phyloP scores from a whole-genome alignment of 148 eudicot species.

The Hydrangea macrophylla region DNA sequence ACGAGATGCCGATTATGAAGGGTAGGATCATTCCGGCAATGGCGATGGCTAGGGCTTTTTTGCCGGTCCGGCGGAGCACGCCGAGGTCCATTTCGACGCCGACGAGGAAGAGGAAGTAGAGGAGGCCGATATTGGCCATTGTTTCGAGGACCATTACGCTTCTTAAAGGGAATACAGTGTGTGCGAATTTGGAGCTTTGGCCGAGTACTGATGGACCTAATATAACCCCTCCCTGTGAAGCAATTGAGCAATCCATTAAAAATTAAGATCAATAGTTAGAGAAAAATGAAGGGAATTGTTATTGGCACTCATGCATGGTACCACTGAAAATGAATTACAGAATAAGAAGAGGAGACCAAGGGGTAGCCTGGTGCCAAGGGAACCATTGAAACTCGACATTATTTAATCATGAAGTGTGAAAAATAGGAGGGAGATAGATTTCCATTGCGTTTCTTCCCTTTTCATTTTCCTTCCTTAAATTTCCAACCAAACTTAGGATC shows the following conservation, averaged over 20 bases:
- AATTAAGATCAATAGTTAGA: background rate
- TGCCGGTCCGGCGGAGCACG: background rate
- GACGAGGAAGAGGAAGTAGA: constrained; percentile 14
- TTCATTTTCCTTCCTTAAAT: too few species aligned
- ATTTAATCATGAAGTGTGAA: too few species aligned
- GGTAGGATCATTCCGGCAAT: constrained; percentile 11
- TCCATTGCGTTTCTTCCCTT: too few species aligned
- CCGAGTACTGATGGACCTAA: constrained; percentile 14
- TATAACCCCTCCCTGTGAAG: background rate
- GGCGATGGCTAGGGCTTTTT: constrained; percentile 11
- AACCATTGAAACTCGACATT: too few species aligned
- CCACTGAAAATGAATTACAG: too few species aligned
- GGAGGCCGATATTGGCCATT: constrained; percentile 13
- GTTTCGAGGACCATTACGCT: constrained; percentile 9
- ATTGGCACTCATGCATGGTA: background rate
- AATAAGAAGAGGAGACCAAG: too few species aligned
- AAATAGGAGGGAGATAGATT: too few species aligned
- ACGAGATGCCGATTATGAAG: constrained; percentile 5
- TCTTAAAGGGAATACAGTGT: background rate
- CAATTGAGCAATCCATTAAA: background rate
- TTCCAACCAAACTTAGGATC: too few species aligned
- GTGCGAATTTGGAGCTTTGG: background rate
- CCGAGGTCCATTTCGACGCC: constrained; percentile 22
- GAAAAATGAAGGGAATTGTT: background rate
- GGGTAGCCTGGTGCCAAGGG: too few species aligned